Base-by-base conservation (phyloP, 768 basidiomycete species). In the Pisolithus marmoratus region DNA sequence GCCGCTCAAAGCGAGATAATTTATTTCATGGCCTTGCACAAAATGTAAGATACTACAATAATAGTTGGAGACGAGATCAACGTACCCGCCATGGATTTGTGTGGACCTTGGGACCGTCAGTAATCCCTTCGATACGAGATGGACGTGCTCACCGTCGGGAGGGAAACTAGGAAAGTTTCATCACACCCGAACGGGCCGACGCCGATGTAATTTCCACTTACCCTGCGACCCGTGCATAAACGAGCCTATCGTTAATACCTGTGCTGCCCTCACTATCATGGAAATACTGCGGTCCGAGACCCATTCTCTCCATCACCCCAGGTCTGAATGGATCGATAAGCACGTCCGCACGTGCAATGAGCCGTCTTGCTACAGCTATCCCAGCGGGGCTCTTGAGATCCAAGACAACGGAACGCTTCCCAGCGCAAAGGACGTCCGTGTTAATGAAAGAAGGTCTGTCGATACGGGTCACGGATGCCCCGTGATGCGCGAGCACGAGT, bases 251-350 rank as follows among this genome's bases (percentile, higher is more conserved):
- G 57, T 92, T 91, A 49, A 81, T 48, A 3, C 83, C 84, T 49
- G 55, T 56, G 17, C 40, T 58, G 45, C 71, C 69, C 5, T 67
- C 73, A 29, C 61, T 61, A 45, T 82, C 81, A 17, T 89, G 69
- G 60, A 91, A 90, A 4, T 84, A 74, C 5, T 85, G 80, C 1
- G 90, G 90, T 11, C 87, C 90, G 17, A 93, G 71, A 2, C 85
- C 85, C 27, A 90, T 70, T 53, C 78, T 76, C 61, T 93, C 90
- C 70, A 92, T 74, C 2, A 91, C 87, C 1, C 90, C 90, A 46
- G 90, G 88, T 44, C 90, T 74, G 65, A 87, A 93, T 1, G 90
- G 83, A 62, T 93, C 90, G 59, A 93, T 87, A 42, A 92, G 70
- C 15, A 92, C 76, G 65, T 93, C 90, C n/a, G 87, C 85, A 34